A percentile compares a stretch with the other conserved stretches of the same genome.
Conservation (phyloP, 208 protist species). For the Chromosphaera perkinsii region DNA sequence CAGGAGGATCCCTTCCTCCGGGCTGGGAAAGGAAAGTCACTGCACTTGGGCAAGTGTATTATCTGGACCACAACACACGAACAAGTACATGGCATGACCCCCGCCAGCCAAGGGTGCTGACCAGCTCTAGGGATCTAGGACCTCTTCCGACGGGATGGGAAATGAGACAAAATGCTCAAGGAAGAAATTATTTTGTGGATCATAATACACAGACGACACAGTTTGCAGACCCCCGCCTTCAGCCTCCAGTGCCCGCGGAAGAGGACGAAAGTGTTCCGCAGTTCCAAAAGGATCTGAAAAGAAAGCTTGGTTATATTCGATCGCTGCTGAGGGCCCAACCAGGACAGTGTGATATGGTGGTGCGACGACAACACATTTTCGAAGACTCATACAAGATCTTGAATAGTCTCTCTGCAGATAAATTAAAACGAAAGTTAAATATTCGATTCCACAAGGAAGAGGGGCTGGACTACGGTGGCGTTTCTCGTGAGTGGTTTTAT, state of each 20-base stretch:
- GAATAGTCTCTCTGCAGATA: too few species aligned
- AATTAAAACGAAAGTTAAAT: constrained; percentile 22
- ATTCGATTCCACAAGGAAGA: constrained; percentile 33
- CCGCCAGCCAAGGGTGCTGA: too few species aligned
- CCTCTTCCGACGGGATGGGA: constrained; percentile 17
- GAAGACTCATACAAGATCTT: not conserved
- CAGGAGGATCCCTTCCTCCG: too few species aligned
- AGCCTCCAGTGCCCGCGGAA: too few species aligned
- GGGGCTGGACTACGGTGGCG: constrained; percentile 44
- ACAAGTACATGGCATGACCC: constrained; percentile 35
- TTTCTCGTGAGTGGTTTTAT: constrained; percentile 49
- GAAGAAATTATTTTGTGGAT: constrained; percentile 37
- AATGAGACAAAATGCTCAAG: constrained; percentile 1
- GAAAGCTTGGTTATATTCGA: not conserved
- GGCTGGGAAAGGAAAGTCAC: constrained; percentile 2
- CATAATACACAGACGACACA: constrained; percentile 36
- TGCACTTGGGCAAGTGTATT: constrained; percentile 16
- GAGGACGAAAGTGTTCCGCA: not conserved
- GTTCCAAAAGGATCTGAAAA: not conserved
- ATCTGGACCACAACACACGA: constrained; percentile 42
- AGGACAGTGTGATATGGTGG: not conserved
- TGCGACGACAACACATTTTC: not conserved
- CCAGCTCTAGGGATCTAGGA: too few species aligned
- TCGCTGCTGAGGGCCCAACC: not conserved
- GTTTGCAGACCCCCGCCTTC: constrained; percentile 24